Evolutionary conservation across 2,329 filamentous ascomycete species (phyloP).

Genomic region (Phaeosphaeria sp.): DNA sequence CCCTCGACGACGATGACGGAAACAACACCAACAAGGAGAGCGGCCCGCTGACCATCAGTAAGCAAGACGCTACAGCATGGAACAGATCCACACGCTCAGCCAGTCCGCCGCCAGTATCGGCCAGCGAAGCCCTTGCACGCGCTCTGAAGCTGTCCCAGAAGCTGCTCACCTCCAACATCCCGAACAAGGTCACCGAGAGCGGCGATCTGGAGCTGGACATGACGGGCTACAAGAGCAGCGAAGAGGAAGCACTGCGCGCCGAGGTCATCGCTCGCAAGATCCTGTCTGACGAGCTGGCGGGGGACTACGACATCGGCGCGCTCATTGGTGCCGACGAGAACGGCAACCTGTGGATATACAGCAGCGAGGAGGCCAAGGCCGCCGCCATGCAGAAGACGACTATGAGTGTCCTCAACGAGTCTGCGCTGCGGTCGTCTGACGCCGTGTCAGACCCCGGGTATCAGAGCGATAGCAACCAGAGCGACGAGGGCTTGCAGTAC

Average conservation of each 20-base stretch:
- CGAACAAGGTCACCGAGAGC: constrained; percentile 86
- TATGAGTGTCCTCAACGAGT: constrained; percentile 59
- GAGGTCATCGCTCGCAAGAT: constrained; percentile 95
- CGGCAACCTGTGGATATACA: constrained; percentile 99
- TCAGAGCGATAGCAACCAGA: constrained; percentile 81
- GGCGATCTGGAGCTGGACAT: constrained; percentile 98
- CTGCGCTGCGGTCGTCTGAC: constrained; percentile 70
- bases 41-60: constrained; percentile 41
- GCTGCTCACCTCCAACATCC: constrained; percentile 88
- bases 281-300: constrained; percentile 88
- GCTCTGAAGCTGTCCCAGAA: constrained; percentile 86
- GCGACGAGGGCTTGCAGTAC: constrained; percentile 62
- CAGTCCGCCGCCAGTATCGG: constrained; percentile 78
- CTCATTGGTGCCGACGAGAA: constrained; percentile 94
- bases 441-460: constrained; percentile 92
- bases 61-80: constrained; percentile 45
- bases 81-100: constrained; percentile 61
- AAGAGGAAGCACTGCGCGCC: constrained; percentile 88
- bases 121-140: constrained; percentile 79
- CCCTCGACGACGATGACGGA: constrained; percentile 34
- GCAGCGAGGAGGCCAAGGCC: constrained; percentile 94
- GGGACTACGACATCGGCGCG: constrained; percentile 94
- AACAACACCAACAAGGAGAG: constrained; percentile 24
- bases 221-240: constrained; percentile 93
- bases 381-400: constrained; percentile 73